These are phyloP conservation scores for Tagetes erecta DNA, from an alignment of 129 eudicot species.

Conservation along the genomic window DNA sequence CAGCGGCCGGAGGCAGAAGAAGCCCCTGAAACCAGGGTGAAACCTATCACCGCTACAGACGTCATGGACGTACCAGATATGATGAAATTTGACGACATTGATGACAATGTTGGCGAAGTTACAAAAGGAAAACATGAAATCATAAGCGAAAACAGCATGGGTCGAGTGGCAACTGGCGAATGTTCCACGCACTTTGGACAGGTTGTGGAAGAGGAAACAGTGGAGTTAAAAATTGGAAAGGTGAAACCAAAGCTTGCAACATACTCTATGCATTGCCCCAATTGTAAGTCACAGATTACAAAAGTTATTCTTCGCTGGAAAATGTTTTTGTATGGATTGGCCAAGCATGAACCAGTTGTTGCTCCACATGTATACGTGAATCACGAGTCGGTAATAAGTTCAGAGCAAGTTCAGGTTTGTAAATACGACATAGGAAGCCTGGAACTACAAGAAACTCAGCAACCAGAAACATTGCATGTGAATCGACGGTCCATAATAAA, in stretches of 20 bases:
- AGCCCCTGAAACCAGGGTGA: constrained; percentile 9
- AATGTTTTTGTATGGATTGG: neutral
- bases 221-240: constrained; percentile 59
- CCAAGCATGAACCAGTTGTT: neutral
- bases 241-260: constrained; percentile 46
- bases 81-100: constrained; percentile 12
- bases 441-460: constrained; percentile 7
- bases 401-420: no score
- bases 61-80: constrained; percentile 8
- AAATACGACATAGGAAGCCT: neutral
- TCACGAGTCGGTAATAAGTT: no score
- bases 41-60: constrained; percentile 4
- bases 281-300: constrained; percentile 44
- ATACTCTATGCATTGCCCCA: constrained; percentile 59
- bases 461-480: neutral
- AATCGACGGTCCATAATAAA: neutral
- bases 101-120: neutral
- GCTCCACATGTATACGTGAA: no score
- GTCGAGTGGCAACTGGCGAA: constrained; percentile 17
- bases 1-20: constrained; percentile 14
- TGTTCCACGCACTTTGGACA: constrained; percentile 26
- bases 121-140: neutral
- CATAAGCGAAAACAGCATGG: neutral
- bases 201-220: constrained; percentile 45
- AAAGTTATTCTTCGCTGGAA: constrained; percentile 62